These are phyloP conservation scores for Agaricus blazei DNA, from an alignment of 768 basidiomycete species.

Conservation along the genomic window DNA sequence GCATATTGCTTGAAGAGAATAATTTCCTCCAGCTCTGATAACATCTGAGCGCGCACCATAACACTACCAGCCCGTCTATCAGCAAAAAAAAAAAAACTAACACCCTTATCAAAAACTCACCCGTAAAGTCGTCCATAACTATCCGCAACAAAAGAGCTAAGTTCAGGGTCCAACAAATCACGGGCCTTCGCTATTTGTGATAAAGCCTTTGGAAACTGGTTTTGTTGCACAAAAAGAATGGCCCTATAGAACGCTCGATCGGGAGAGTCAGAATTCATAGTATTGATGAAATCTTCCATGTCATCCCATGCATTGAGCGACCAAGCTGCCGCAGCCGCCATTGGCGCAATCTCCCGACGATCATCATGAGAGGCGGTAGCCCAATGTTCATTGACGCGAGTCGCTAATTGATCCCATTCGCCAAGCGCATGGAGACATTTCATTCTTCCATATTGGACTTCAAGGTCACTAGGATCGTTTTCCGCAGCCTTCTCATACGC, in stretches of 20 bases:
- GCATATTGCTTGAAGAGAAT: constrained; percentile 92
- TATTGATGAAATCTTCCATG: constrained; percentile 95
- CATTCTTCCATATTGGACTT: constrained; percentile 85
- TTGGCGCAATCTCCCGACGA: constrained; percentile 87
- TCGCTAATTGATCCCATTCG: constrained; percentile 91
- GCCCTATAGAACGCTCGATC: constrained; percentile 96
- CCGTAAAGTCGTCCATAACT: constrained; percentile 97
- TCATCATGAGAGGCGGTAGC: constrained; percentile 75
- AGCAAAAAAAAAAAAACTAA: background rate
- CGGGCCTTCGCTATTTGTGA: constrained; percentile 89
- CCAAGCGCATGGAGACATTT: constrained; percentile 95
- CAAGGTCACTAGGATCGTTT: constrained; percentile 70
- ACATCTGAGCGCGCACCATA: constrained; percentile 97
- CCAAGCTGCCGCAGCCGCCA: constrained; percentile 98
- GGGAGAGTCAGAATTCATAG: constrained; percentile 89
- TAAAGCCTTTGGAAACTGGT: constrained; percentile 89
- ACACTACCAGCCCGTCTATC: constrained; percentile 43
- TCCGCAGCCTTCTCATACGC: constrained; percentile 79
- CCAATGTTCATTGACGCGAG: constrained; percentile 88
- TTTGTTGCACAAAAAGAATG: constrained; percentile 92
- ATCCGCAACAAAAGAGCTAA: constrained; percentile 89
- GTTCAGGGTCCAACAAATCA: constrained; percentile 85
- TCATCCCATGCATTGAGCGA: constrained; percentile 94
- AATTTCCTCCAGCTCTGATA: constrained; percentile 97
- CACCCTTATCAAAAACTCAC: constrained; percentile 38